These are phyloP conservation scores for Pichia californica DNA, from an alignment of 805 yeast genomes.

Conservation along the genomic window DNA sequence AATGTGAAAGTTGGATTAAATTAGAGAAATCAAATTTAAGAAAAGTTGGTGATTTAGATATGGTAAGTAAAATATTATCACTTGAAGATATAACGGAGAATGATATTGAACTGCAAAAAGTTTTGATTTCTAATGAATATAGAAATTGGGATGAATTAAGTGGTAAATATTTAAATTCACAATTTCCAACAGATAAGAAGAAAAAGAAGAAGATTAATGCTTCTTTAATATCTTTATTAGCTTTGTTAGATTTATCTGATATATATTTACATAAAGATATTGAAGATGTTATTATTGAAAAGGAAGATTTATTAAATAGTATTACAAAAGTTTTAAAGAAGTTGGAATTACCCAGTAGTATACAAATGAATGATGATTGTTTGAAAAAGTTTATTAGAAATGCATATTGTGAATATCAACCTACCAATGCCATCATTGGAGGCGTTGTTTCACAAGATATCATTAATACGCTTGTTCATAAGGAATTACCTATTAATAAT, in stretches of 20 bases:
- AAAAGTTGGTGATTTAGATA: slow-evolving; percentile 42
- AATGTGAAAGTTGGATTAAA: slow-evolving; percentile 50
- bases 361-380: slow-evolving; percentile 30
- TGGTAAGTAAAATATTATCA: slow-evolving; percentile 36
- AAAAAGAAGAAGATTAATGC: slow-evolving; percentile 47
- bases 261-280: slow-evolving; percentile 11
- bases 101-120: slow-evolving; percentile 31
- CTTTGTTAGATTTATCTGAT: slow-evolving; percentile 43
- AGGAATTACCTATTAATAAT: slow-evolving; percentile 79
- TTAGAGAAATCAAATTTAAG: slow-evolving; percentile 46
- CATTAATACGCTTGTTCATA: slow-evolving; percentile 69
- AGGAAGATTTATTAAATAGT: slow-evolving; percentile 25
- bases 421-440: slow-evolving; percentile 82
- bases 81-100: slow-evolving; percentile 30
- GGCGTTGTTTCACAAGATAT: slow-evolving; percentile 89
- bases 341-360: slow-evolving; percentile 41
- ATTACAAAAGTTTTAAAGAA: slow-evolving; percentile 29
- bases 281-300: slow-evolving; percentile 18
- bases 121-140: slow-evolving; percentile 33
- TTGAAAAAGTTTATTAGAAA: slow-evolving; percentile 40
- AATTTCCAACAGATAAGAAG: slow-evolving; percentile 21
- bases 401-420: slow-evolving; percentile 61
- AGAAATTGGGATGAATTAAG: slow-evolving; percentile 28
- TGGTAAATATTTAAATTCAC: slow-evolving; percentile 5
- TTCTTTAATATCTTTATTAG: slow-evolving; percentile 50